phyloP scores from a whole-genome alignment of 208 protist species.

The Balamuthia mandrillaris region DNA sequence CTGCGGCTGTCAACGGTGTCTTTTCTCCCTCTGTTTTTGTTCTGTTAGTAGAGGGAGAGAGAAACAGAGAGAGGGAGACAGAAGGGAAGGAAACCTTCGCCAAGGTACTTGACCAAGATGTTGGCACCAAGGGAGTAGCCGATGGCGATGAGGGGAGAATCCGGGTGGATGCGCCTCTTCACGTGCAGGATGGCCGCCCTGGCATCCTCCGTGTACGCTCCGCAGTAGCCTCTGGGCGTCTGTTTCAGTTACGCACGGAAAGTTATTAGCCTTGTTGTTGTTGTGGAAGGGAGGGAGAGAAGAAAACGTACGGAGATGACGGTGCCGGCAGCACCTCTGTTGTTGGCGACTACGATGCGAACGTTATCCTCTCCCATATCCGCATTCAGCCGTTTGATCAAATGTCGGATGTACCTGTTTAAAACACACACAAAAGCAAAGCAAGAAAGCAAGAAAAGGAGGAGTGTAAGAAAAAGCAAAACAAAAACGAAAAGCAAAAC shows the following conservation, averaged over 20 bases:
- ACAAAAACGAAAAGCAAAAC: background rate
- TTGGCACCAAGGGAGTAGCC: constrained; percentile 24
- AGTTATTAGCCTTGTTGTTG: background rate
- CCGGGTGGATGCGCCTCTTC: background rate
- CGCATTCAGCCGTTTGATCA: background rate
- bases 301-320: background rate
- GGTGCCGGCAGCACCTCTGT: background rate
- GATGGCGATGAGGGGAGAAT: background rate
- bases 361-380: background rate
- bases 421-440: background rate
- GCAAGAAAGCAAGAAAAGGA: background rate
- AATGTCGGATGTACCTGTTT: background rate
- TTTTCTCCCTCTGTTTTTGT: too few species aligned
- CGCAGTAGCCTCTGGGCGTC: constrained; percentile 12
- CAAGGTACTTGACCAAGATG: constrained; percentile 23
- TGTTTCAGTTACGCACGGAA: background rate
- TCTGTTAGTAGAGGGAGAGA: too few species aligned
- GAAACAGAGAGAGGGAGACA: background rate
- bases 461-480: background rate
- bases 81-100: background rate
- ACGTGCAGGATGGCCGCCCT: background rate
- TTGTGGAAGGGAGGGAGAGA: background rate
- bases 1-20: too few species aligned
- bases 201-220: constrained; percentile 7
- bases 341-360: constrained; percentile 3